Conservation (phyloP, 2,329 filamentous ascomycete genomes). For the Trichoderma citrinoviride region DNA sequence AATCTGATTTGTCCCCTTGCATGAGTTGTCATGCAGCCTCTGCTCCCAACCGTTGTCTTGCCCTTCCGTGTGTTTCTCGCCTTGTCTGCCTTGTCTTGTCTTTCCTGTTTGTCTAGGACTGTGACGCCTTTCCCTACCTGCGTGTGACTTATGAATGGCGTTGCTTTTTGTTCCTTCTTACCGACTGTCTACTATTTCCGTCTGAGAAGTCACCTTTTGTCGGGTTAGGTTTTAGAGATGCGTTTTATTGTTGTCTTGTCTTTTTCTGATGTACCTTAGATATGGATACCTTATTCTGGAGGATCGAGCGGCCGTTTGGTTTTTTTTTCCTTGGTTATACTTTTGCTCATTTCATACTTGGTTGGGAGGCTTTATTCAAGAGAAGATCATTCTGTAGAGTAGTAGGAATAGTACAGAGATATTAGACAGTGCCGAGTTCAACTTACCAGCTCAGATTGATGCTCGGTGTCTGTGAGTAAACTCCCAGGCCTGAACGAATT, state of each 20-base stretch:
- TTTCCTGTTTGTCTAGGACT: too few species aligned
- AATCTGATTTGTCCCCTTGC: constrained; percentile 15
- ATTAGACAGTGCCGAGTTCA: too few species aligned
- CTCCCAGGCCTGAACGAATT: too few species aligned
- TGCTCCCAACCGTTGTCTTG: neutral
- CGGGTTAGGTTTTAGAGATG: neutral
- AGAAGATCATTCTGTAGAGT: too few species aligned
- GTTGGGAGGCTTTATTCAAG: too few species aligned
- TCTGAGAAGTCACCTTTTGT: neutral
- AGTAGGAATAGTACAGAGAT: too few species aligned
- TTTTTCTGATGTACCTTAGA: neutral
- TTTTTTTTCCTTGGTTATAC: too few species aligned
- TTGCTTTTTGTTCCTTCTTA: neutral
- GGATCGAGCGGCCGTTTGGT: too few species aligned
- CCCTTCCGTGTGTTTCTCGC: neutral
- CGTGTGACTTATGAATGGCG: neutral
- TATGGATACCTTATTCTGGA: too few species aligned
- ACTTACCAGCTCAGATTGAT: too few species aligned
- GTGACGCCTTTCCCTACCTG: neutral
- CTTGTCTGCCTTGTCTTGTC: neutral
- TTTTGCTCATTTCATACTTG: too few species aligned
- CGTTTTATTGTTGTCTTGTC: neutral
- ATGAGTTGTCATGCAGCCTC: constrained; percentile 3
- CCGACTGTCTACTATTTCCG: neutral
- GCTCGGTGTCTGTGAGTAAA: too few species aligned